phyloP scores from a whole-genome alignment of 164 flowering plant species.

The Piper longum region DNA sequence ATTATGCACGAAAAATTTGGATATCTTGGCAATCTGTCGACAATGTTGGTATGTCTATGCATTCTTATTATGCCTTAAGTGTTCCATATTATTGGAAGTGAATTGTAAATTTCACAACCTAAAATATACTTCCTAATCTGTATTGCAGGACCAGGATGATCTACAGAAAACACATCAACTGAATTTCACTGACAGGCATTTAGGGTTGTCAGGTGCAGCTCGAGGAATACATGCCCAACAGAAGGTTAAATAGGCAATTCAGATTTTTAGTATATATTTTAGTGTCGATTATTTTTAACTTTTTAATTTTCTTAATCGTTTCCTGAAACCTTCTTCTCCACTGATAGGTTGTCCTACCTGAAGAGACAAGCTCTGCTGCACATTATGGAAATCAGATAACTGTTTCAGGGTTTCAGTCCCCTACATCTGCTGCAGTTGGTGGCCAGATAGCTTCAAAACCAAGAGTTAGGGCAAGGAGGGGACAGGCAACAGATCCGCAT shows the following conservation, averaged over 20 bases:
- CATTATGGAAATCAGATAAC: constrained; percentile 10
- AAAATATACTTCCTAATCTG: neutral
- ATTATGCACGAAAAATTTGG: constrained; percentile 8
- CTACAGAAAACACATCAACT: constrained; percentile 6
- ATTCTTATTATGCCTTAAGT: neutral
- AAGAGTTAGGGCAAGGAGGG: constrained; percentile 44
- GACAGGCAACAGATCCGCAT: constrained; percentile 63
- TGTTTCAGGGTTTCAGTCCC: constrained; percentile 12
- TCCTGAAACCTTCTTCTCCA: neutral
- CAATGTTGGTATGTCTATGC: constrained; percentile 3
- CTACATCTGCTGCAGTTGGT: constrained; percentile 8
- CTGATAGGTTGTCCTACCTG: constrained; percentile 8
- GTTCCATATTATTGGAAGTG: neutral
- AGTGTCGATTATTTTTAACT: neutral
- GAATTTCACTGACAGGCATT: constrained; percentile 9
- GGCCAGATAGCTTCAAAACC: constrained; percentile 19
- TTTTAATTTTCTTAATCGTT: neutral
- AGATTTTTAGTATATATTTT: neutral
- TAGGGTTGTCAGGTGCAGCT: constrained; percentile 5
- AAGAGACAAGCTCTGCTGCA: constrained; percentile 8
- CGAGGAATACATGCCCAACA: constrained; percentile 12
- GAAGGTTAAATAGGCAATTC: constrained; percentile 11
- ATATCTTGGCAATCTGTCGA: constrained; percentile 8
- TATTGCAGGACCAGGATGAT: constrained; percentile 15
- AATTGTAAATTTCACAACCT: neutral